These are phyloP conservation scores for Hypoxylon sp. DNA, from an alignment of 2,329 filamentous ascomycete species.

Conservation along the genomic window DNA sequence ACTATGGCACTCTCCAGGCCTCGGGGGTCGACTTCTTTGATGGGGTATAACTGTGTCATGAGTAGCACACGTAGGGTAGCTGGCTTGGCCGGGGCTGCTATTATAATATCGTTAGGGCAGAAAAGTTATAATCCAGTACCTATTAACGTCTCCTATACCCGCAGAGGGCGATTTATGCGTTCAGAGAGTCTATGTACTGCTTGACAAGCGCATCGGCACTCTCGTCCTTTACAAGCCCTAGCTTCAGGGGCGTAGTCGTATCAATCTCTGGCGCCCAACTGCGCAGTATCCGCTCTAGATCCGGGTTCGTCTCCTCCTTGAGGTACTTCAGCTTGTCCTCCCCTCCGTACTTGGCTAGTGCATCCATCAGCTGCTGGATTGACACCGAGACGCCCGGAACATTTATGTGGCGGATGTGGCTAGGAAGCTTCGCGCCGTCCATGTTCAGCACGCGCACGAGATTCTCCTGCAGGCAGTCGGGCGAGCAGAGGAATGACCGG, in stretches of 20 bases:
- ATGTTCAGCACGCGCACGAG: slow-evolving; percentile 55
- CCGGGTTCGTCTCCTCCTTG: slow-evolving; percentile 62
- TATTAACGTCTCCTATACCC: neutral
- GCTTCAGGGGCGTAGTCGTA: slow-evolving; percentile 55
- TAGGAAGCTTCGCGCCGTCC: slow-evolving; percentile 51
- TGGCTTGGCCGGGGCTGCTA: no score
- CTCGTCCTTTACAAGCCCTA: slow-evolving; percentile 61
- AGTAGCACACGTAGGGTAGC: no score
- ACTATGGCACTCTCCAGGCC: slow-evolving; percentile 48
- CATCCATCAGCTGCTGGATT: slow-evolving; percentile 68
- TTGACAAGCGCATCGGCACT: slow-evolving; percentile 62
- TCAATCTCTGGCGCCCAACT: slow-evolving; percentile 68
- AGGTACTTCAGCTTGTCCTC: slow-evolving; percentile 61
- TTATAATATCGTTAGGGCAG: no score
- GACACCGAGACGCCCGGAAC: slow-evolving; percentile 65
- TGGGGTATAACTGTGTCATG: neutral
- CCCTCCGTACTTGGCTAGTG: slow-evolving; percentile 62
- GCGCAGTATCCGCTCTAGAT: slow-evolving; percentile 63
- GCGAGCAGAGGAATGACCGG: slow-evolving; percentile 62
- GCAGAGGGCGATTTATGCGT: slow-evolving; percentile 23
- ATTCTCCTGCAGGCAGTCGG: slow-evolving; percentile 61
- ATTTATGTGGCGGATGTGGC: slow-evolving; percentile 61
- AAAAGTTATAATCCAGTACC: neutral
- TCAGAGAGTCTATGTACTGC: slow-evolving; percentile 59
- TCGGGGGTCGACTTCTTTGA: slow-evolving; percentile 37